Evolutionary conservation across 805 yeast genomes (phyloP).

Genomic region (Lipomyces sp.): DNA sequence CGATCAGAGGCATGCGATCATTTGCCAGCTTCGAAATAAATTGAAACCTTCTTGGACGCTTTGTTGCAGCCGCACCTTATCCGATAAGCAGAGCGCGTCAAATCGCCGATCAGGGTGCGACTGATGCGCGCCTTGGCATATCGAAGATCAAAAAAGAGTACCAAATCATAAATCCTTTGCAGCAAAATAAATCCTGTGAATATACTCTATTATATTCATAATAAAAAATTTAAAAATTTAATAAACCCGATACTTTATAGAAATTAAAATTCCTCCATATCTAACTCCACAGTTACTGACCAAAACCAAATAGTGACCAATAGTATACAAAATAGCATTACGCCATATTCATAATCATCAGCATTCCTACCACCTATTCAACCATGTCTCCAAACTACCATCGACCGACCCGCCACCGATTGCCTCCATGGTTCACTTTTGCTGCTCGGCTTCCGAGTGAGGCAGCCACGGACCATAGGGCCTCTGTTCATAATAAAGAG

Average conservation of each 20-base stretch:
- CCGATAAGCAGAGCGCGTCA: too few relatives aligned
- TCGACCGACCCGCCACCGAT: not conserved
- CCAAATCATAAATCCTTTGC: too few relatives aligned
- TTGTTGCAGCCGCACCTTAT: too few relatives aligned
- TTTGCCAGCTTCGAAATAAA: too few relatives aligned
- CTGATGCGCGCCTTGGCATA: too few relatives aligned
- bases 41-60: too few relatives aligned
- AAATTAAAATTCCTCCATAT: not conserved
- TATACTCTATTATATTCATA: not conserved
- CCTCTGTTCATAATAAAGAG: constrained; percentile 1
- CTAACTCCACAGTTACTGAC: not conserved
- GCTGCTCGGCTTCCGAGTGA: constrained; percentile 5
- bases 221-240: not conserved
- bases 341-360: not conserved
- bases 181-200: not conserved
- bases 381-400: too few relatives aligned
- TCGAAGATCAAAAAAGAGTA: too few relatives aligned
- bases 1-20: too few relatives aligned
- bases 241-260: not conserved
- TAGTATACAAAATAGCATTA: not conserved
- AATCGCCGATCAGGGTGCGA: too few relatives aligned
- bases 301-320: not conserved
- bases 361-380: not conserved
- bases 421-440: not conserved
- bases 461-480: constrained; percentile 9